phyloP scores from a whole-genome alignment of 164 flowering plant genomes.

The Stephania yunnanensis region DNA sequence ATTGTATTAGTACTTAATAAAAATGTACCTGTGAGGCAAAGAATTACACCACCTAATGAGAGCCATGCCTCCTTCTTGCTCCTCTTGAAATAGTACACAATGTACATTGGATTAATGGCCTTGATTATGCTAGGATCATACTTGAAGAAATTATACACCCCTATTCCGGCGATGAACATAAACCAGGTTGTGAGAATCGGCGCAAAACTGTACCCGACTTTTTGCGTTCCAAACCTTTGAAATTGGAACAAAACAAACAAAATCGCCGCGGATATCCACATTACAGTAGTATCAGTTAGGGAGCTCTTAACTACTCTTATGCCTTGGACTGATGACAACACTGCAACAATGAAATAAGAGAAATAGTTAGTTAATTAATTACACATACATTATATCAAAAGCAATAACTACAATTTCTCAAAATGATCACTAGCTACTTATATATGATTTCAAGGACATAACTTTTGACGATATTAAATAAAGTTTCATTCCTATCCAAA shows the following conservation, averaged over 20 bases:
- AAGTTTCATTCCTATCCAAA: too few species aligned
- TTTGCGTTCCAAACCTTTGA: slow-evolving; percentile 26
- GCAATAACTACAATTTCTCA: not conserved
- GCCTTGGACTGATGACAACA: not conserved
- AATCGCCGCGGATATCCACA: slow-evolving; percentile 19
- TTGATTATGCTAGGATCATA: slow-evolving; percentile 21
- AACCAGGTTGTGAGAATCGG: slow-evolving; percentile 26
- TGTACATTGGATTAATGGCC: slow-evolving; percentile 23
- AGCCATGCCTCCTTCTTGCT: slow-evolving; percentile 18
- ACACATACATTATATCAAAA: not conserved
- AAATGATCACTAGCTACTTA: not conserved
- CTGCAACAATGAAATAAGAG: too few species aligned
- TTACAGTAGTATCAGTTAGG: slow-evolving; percentile 7
- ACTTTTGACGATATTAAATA: too few species aligned
- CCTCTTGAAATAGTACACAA: slow-evolving; percentile 16
- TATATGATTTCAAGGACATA: too few species aligned
- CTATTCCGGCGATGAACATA: slow-evolving; percentile 14
- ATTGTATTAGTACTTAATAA: too few species aligned
- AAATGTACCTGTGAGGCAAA: slow-evolving; percentile 18
- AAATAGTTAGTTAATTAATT: not conserved
- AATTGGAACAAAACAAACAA: slow-evolving; percentile 16
- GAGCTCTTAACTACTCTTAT: not conserved
- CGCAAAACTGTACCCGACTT: slow-evolving; percentile 25
- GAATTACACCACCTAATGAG: slow-evolving; percentile 22
- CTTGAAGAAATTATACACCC: slow-evolving; percentile 16